Evolutionary conservation across 129 eudicot species (phyloP), one percentile per base, ranked within the genome.

Genomic region (Lactuca saligna): DNA sequence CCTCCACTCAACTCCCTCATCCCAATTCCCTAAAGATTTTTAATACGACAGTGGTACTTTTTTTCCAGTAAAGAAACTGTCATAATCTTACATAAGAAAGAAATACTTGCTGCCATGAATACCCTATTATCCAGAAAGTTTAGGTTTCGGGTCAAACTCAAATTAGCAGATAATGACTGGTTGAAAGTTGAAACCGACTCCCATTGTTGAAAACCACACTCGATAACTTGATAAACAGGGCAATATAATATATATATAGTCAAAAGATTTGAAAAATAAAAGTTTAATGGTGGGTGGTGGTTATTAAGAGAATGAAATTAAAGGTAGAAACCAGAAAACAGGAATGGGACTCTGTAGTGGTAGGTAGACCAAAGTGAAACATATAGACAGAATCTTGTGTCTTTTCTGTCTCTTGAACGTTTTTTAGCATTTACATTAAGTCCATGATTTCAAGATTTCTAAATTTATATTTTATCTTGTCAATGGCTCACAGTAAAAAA

Each of bases 341-440:
- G 41, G 20, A 44, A 61, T 69, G 75, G 65, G 75, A 76, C 81
- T 76, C 70, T 66, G 17, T 62, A 69, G 75, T 65, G 65, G 81
- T 69, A 76, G 65, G 81, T 69, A 76, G 81, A 63, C 75, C 81
- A 68, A 68, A 68, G 75, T 76, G 65, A 76, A 62, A 76, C 69
- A 76, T 42, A 6, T 41, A 54, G 58, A 69, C 75, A 54, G 70
- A 76, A 76, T 76, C 80, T 76, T 76, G 70, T 69, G 81, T 76
- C 81, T 61, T 76, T 61, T 76, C 81, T 76, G 75, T 61, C 81
- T 69, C 65, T 54, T 76, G 49, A 44, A 57, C 65, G 54, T 61
- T 29, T 74, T 41, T 76, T 76, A 76, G 65, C 58, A 15, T 76
- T 69, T 69, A 62, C 63, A 69, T 69, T 64, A 76, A 69, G 29